These are phyloP conservation scores for Testicularia cyperi DNA, from an alignment of 1,284 basidiomycete species.

Conservation along the genomic window DNA sequence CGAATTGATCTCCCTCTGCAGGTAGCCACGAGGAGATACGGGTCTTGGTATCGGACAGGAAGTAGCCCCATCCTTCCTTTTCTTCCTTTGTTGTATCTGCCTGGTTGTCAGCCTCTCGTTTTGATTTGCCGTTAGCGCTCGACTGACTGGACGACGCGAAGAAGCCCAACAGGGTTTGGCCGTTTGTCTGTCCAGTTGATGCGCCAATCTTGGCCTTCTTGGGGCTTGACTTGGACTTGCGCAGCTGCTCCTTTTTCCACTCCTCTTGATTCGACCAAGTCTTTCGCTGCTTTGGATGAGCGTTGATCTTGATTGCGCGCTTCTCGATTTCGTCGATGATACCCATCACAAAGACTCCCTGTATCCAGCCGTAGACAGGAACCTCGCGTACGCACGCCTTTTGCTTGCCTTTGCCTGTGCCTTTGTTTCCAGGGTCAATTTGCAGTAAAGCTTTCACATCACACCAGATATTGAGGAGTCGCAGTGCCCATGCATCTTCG, in stretches of 20 bases:
- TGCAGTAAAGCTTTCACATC: conserved; percentile 7
- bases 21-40: conserved; percentile 38
- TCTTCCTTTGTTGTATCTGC: neutral
- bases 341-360: conserved; percentile 47
- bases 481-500: conserved; percentile 74
- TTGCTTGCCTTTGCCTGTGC: conserved; percentile 1
- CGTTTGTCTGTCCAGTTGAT: neutral
- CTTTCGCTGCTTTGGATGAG: conserved; percentile 1
- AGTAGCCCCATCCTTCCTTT: conserved; percentile 16
- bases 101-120: neutral
- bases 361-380: conserved; percentile 48
- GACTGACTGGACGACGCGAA: conserved; percentile 1
- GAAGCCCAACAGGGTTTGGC: conserved; percentile 7
- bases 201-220: conserved; percentile 12
- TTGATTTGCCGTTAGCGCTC: neutral
- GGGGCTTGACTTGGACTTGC: conserved; percentile 5
- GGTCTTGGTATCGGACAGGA: conserved; percentile 53
- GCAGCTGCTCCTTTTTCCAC: conserved; percentile 32
- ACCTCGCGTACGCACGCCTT: conserved; percentile 40
- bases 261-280: conserved; percentile 42
- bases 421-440: conserved; percentile 2
- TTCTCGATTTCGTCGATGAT: conserved; percentile 52
- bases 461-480: conserved; percentile 63
- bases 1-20: conserved; percentile 27
- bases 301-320: conserved; percentile 1